Percentiles rank a stretch among this genome's conserved stretches.
phyloP scores from a whole-genome alignment of 1,284 basidiomycete genomes.

The Cutaneotrichosporon cavernicola region DNA sequence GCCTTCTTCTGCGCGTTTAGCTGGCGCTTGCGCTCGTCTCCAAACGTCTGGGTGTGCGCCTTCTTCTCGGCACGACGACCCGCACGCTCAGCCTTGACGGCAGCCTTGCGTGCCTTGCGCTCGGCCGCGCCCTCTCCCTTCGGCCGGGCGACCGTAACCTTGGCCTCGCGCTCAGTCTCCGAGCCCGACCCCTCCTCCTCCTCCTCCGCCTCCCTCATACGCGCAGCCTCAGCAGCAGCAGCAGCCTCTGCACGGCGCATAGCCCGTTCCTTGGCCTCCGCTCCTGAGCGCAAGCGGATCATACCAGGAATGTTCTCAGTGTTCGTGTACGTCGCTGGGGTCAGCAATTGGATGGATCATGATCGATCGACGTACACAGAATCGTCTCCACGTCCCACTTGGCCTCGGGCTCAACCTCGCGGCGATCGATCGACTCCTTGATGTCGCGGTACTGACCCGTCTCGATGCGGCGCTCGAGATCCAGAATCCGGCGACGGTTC shows the following conservation, averaged over 20 bases:
- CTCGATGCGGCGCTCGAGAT: conserved; percentile 56
- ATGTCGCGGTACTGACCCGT: conserved; percentile 54
- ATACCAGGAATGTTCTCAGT: conserved; percentile 89
- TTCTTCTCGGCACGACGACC: conserved; percentile 77
- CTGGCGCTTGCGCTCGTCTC: conserved; percentile 70
- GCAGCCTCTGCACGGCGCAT: conserved; percentile 26
- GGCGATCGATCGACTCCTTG: conserved; percentile 35
- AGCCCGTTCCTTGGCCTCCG: conserved; percentile 48
- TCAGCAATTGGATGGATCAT: background rate
- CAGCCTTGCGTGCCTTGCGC: conserved; percentile 82
- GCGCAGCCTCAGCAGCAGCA: conserved; percentile 17
- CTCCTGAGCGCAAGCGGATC: conserved; percentile 64
- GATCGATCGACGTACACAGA: conserved; percentile 63
- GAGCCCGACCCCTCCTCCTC: conserved; percentile 53
- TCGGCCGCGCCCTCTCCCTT: conserved; percentile 81
- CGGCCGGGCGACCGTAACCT: conserved; percentile 61
- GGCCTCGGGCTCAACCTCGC: conserved; percentile 61
- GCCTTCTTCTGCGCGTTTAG: conserved; percentile 56
- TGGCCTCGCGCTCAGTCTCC: conserved; percentile 46
- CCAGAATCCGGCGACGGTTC: conserved; percentile 63
- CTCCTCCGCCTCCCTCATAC: conserved; percentile 36
- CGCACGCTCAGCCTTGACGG: conserved; percentile 77
- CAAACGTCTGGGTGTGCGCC: conserved; percentile 70
- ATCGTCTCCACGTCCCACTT: conserved; percentile 95
- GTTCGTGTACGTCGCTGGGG: conserved; percentile 85